These are phyloP conservation scores for Tilletia setariae DNA, from an alignment of 1,284 basidiomycete genomes.

Conservation along the genomic window DNA sequence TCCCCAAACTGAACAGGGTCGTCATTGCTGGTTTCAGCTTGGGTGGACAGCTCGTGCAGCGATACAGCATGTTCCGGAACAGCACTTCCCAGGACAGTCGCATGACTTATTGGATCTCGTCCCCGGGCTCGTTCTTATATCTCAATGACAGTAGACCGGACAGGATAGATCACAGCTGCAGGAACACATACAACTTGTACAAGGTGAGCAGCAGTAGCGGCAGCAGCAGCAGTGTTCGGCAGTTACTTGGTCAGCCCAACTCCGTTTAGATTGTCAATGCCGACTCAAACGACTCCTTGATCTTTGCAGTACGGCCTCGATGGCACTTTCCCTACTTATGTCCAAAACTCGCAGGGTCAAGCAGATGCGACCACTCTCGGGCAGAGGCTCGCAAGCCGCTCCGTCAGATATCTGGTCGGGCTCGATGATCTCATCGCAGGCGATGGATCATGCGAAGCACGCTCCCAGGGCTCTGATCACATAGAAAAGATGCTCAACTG, in stretches of 20 bases:
- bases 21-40: slow-evolving; percentile 47
- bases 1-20: slow-evolving; percentile 42
- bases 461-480: slow-evolving; percentile 38
- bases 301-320: slow-evolving; percentile 36
- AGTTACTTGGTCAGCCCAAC: too few relatives aligned
- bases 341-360: slow-evolving; percentile 8
- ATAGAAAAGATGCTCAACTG: slow-evolving; percentile 44
- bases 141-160: slow-evolving; percentile 31
- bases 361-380: slow-evolving; percentile 20
- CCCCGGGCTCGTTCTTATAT: slow-evolving; percentile 46
- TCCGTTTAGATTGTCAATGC: too few relatives aligned
- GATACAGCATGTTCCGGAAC: slow-evolving; percentile 38
- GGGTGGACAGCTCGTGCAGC: slow-evolving; percentile 42
- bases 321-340: slow-evolving; percentile 40
- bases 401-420: slow-evolving; percentile 42
- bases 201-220: slow-evolving; percentile 20
- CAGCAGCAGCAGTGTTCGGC: too few relatives aligned
- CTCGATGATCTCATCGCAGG: slow-evolving; percentile 29
- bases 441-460: slow-evolving; percentile 32
- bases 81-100: slow-evolving; percentile 27
- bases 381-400: slow-evolving; percentile 29
- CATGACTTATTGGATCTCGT: slow-evolving; percentile 41
- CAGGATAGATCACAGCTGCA: slow-evolving; percentile 23
- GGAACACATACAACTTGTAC: slow-evolving; percentile 34
- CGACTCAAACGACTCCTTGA: not conserved